A percentile compares a stretch with the other conserved stretches of the same genome.
Conservation (phyloP, 306 rosid genomes). For the Erythrophleum fordii region DNA sequence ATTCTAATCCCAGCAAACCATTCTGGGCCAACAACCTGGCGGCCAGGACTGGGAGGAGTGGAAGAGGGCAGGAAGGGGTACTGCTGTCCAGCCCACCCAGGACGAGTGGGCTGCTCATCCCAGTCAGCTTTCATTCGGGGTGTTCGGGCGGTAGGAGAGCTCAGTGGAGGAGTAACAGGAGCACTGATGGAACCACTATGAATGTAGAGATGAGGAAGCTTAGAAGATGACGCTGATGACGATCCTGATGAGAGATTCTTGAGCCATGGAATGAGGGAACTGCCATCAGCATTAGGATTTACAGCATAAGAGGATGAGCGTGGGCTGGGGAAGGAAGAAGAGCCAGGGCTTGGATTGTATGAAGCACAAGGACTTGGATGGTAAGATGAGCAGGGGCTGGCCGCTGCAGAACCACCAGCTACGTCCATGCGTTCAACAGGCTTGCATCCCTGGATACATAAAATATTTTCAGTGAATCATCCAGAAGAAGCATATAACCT, state of each 20-base stretch:
- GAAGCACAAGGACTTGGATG: constrained; percentile 83
- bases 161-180: constrained; percentile 91
- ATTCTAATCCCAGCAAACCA: constrained; percentile 76
- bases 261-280: constrained; percentile 90
- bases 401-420: constrained; percentile 64
- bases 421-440: constrained; percentile 70
- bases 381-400: constrained; percentile 78
- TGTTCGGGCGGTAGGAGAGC: constrained; percentile 83
- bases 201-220: constrained; percentile 61
- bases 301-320: constrained; percentile 67
- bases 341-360: constrained; percentile 87
- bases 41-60: constrained; percentile 85
- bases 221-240: constrained; percentile 78
- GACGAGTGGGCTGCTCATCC: constrained; percentile 59
- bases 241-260: constrained; percentile 81
- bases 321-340: constrained; percentile 91
- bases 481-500: neutral
- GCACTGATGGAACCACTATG: constrained; percentile 81
- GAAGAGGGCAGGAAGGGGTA: constrained; percentile 73
- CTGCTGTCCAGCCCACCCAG: constrained; percentile 57
- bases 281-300: constrained; percentile 62
- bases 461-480: constrained; percentile 12
- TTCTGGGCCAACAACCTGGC: constrained; percentile 61
- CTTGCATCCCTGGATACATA: constrained; percentile 75
- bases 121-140: constrained; percentile 64